These are phyloP conservation scores for Schizochytrium sp. DNA, from an alignment of 108 stramenopile species.

Conservation along the genomic window DNA sequence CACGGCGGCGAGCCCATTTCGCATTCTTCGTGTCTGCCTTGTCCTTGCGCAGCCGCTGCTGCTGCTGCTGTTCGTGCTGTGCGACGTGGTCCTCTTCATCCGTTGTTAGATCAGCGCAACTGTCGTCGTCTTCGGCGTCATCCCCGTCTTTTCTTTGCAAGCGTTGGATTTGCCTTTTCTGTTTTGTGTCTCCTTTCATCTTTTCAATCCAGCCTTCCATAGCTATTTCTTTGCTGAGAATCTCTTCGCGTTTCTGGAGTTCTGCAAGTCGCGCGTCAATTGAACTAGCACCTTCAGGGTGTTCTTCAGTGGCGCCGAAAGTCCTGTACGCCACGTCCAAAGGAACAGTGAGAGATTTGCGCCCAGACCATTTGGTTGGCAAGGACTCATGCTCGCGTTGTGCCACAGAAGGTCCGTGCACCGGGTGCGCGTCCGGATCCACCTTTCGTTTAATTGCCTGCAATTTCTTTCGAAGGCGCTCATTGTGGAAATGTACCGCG, in stretches of 20 bases:
- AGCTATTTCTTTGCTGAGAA: background rate
- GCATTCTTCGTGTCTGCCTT: no score
- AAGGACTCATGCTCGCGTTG: background rate
- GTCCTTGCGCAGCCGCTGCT: no score
- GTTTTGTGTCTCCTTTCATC: background rate
- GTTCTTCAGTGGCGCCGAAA: no score
- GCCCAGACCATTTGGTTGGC: background rate
- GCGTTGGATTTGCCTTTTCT: background rate
- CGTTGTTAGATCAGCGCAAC: no score
- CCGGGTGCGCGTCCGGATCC: background rate
- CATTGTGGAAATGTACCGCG: no score
- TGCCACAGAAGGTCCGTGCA: background rate
- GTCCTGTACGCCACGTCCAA: no score
- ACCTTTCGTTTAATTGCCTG: background rate
- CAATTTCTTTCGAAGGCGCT: background rate
- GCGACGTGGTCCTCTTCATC: no score
- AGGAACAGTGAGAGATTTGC: no score
- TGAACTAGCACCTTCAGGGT: no score
- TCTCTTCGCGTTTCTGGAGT: background rate
- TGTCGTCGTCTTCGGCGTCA: no score
- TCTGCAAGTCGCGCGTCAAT: background rate
- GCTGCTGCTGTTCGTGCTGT: no score
- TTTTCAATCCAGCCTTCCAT: background rate
- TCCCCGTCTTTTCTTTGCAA: no score
- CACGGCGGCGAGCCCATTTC: background rate